These are phyloP conservation scores for Pugionium cornutum DNA, from an alignment of 345 rosid genomes.

Conservation along the genomic window DNA sequence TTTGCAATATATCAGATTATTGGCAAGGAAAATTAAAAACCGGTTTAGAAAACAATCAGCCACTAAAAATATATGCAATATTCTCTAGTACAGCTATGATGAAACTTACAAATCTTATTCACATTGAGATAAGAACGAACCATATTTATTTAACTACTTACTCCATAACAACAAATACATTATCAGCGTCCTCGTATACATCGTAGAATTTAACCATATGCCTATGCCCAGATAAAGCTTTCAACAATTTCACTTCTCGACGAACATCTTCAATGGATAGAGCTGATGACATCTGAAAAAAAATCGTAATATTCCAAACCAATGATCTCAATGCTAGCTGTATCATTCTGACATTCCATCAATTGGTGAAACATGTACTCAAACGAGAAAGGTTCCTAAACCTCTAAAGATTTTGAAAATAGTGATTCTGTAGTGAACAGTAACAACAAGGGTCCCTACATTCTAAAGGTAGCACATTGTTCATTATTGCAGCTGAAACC, in stretches of 20 bases:
- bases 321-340: not conserved
- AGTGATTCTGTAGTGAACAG: conserved; percentile 19
- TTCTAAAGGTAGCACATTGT: not conserved
- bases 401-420: not conserved
- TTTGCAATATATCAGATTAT: not conserved
- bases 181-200: conserved; percentile 78
- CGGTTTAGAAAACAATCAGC: not conserved
- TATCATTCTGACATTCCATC: not conserved
- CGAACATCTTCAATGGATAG: conserved; percentile 91
- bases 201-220: conserved; percentile 81
- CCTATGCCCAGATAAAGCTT: conserved; percentile 75
- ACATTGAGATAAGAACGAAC: not conserved
- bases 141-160: conserved; percentile 43
- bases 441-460: not conserved
- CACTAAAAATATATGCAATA: not conserved
- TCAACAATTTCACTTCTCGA: conserved; percentile 85
- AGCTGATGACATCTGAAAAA: conserved; percentile 85
- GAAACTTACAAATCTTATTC: not conserved
- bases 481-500: not conserved
- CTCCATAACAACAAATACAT: conserved; percentile 93
- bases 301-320: not conserved
- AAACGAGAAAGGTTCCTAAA: not conserved
- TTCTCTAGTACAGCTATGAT: not conserved
- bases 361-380: not conserved
- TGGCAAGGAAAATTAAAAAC: too few relatives aligned